Evolutionary conservation across 2,329 filamentous ascomycete genomes (phyloP), one percentile per base, ranked within the genome.

Genomic region (Sporothrix globosa): DNA sequence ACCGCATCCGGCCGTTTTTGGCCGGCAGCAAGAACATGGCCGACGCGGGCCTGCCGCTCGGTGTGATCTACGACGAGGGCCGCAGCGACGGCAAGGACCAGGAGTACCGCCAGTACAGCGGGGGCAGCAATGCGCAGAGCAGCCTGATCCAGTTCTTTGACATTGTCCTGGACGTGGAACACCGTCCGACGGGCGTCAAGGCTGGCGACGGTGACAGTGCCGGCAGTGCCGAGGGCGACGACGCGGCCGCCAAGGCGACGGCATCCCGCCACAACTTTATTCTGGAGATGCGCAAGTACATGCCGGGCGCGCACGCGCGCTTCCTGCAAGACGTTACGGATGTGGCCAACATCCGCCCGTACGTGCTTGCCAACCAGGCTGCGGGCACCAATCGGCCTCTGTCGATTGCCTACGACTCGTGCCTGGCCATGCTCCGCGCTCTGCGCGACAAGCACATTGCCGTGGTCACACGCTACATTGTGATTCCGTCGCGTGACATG

Each of bases 101-200:
- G 24, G 82, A 85, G 4, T 97, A 93, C 78, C 89, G 91, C 39
- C 92, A 97, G 77, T 97, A 93, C 79, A 92, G 92, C 73, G 96
- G 96, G 53, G 96, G 96, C 41, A 97, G 93, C 81, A 98, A 99
- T 77, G 96, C 96, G 0, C 96, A 99, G 81, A 97, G 93, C 83
- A 97, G 94, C 71, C 83, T 98, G 72, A 96, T 99, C 73, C 96
- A 99, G 76, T 97, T 98, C 83, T 98, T 98, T 77, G 96, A 99
- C 79, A 89, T 98, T 66, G 89, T 92, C 1, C 87, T 99, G 1
- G 93, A 93, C 56, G 87, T 99, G 68, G 90, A 96, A 77, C 96
- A 99, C 80, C 89, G 92, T 10, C 93, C 95, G 0, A 98, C 96
- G 0, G 95, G 95, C 52, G 88, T 92, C 74, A 90, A 87, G 79